A percentile compares a stretch with the other conserved stretches of the same genome.
phyloP scores from a whole-genome alignment of 164 flowering plant species.

The Amborella trichopoda region DNA sequence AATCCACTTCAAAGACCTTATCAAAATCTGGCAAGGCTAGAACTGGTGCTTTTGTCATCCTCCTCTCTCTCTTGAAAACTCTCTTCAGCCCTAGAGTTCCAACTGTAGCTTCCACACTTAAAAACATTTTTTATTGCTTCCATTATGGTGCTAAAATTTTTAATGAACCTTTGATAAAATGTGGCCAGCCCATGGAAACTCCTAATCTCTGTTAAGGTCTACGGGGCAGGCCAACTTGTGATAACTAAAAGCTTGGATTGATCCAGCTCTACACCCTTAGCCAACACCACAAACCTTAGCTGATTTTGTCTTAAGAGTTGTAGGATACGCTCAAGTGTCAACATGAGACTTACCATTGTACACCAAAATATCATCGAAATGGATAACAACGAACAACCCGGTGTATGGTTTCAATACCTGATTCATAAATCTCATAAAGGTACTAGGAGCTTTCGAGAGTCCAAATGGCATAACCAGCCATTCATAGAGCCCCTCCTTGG shows the following conservation, averaged over 20 bases:
- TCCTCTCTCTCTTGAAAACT: background rate
- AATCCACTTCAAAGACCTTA: background rate
- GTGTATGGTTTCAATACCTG: background rate
- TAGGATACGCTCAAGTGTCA: background rate
- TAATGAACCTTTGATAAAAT: background rate
- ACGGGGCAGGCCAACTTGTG: background rate
- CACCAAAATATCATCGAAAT: constrained; percentile 1
- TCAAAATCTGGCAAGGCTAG: too few relatives aligned
- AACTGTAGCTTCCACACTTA: background rate
- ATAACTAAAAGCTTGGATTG: background rate
- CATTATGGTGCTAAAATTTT: background rate
- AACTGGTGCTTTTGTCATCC: background rate
- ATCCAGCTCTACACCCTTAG: background rate
- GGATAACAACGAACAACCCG: background rate
- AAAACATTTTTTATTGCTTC: background rate
- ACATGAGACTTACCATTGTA: background rate
- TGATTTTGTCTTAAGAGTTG: background rate
- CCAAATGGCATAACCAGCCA: constrained; percentile 1
- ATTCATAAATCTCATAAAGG: constrained; percentile 1
- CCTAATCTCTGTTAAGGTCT: background rate
- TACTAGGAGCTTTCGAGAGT: background rate
- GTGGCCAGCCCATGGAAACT: background rate
- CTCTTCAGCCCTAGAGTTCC: background rate
- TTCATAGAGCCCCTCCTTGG: constrained; percentile 2
- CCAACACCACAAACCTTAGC: background rate